Base-by-base conservation (phyloP, 1,139 yeast genomes). In the Protomyces inundatus region DNA sequence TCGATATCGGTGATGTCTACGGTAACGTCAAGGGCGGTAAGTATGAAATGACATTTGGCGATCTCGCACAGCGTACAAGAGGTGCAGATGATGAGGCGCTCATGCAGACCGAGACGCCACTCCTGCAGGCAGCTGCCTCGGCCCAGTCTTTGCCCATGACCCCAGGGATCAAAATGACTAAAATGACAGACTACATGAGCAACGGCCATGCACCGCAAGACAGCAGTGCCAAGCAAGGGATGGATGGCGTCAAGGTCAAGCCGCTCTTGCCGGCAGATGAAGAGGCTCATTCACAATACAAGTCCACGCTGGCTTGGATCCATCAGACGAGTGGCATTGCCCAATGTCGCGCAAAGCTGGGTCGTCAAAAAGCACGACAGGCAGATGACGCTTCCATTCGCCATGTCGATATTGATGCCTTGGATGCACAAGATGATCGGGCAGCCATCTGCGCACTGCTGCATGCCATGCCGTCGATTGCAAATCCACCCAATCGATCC, bases 1-100 rank as follows among this genome's bases (percentile, higher is more conserved):
- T 58, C 46, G 56, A 36, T n/a, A 42, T 58, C 23, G 62, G 62
- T 3, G 62, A 58, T 33, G 62, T 58, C 23, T 58, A 52, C 40
- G 62, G 62, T 7, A 58, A 52, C 39, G 16, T 58, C 53, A 58
- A 58, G 45, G 62, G 62, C 16, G 62, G 62, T 4, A 39, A 58
- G 53, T 58, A 58, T 40, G 62, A 58, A 35, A 58, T 58, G 62
- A 55, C 53, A 16, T 58, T 58, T 42, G 62, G 62, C 36, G 45
- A 58, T 23, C 42, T 58, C 34, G 62, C 62, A 10, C 56, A 58
- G 36, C 32, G 56, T 7, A 40, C 62, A 3, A 50, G 45, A 6
- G 56, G 45, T 32, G 45, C 46, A 5, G 23, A 42, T 5, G 56
- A 58, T n/a, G 62, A 52, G 7, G 56, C 62, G 6, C 56, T 58